Percentiles rank a stretch among this genome's conserved stretches.
These are phyloP conservation scores for Fusarium buxicola DNA, from an alignment of 2,329 filamentous ascomycete species.

Conservation along the genomic window DNA sequence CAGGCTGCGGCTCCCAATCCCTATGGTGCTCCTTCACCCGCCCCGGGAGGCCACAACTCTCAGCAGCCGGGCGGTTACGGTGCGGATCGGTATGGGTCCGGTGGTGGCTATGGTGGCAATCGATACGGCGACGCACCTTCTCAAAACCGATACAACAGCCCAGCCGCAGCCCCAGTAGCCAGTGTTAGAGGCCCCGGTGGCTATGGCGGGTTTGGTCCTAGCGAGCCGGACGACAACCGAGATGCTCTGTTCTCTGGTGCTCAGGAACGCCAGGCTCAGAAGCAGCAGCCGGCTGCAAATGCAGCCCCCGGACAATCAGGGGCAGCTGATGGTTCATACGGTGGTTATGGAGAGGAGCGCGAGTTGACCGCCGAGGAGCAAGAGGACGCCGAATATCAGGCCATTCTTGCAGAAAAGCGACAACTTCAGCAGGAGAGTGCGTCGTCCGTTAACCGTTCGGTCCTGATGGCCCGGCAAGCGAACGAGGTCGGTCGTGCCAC, in stretches of 20 bases:
- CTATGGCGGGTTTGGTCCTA: conserved; percentile 69
- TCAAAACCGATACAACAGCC: conserved; percentile 66
- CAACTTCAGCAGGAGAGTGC: conserved; percentile 81
- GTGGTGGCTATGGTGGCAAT: conserved; percentile 63
- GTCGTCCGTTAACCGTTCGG: conserved; percentile 54
- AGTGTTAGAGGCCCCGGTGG: conserved; percentile 63
- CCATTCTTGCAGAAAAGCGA: conserved; percentile 64
- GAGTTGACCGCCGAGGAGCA: conserved; percentile 85
- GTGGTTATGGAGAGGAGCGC: conserved; percentile 74
- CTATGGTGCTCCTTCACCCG: conserved; percentile 38
- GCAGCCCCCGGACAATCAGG: conserved; percentile 44
- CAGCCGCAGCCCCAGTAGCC: conserved; percentile 47
- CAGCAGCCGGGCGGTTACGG: conserved; percentile 60
- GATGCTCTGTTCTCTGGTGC: conserved; percentile 73
- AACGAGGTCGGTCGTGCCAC: conserved; percentile 74
- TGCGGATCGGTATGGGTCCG: conserved; percentile 63
- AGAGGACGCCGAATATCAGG: conserved; percentile 77
- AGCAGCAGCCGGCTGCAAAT: conserved; percentile 43
- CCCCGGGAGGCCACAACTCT: conserved; percentile 37
- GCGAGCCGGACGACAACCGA: conserved; percentile 64
- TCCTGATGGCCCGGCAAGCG: conserved; percentile 58
- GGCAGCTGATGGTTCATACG: conserved; percentile 52
- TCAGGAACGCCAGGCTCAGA: conserved; percentile 60
- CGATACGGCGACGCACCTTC: conserved; percentile 63
- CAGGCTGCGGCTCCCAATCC: conserved; percentile 34